These are phyloP conservation scores for Cryptococcus depauperatus DNA, from an alignment of 1,284 basidiomycete genomes.

Conservation along the genomic window DNA sequence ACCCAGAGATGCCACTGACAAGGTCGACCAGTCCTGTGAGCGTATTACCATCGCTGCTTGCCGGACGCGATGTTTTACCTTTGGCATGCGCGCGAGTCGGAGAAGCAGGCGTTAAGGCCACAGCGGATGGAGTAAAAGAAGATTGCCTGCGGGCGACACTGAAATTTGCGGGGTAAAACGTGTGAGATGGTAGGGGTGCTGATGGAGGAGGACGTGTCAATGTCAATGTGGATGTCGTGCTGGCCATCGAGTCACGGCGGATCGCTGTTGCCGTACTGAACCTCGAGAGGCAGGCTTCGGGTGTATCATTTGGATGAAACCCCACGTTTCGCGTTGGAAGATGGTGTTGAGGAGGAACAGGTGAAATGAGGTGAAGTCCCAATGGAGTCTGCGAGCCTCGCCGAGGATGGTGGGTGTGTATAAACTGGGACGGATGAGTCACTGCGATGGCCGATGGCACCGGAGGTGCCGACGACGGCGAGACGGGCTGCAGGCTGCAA, in stretches of 20 bases:
- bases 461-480: conserved; percentile 40
- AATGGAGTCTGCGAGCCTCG: conserved; percentile 42
- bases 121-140: conserved; percentile 32
- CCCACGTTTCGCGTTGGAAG: conserved; percentile 25
- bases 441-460: conserved; percentile 35
- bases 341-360: conserved; percentile 30
- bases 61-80: conserved; percentile 21
- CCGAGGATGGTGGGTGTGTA: conserved; percentile 45
- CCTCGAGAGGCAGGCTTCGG: not conserved
- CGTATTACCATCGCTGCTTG: conserved; percentile 17
- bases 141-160: conserved; percentile 22
- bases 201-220: conserved; percentile 21
- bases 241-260: conserved; percentile 24
- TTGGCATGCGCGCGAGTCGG: conserved; percentile 28
- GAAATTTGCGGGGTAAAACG: conserved; percentile 12
- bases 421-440: conserved; percentile 42
- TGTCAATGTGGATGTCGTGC: conserved; percentile 35
- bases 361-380: conserved; percentile 43
- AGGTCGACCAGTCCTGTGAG: not conserved
- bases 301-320: conserved; percentile 14
- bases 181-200: conserved; percentile 5
- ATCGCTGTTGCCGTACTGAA: conserved; percentile 1
- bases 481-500: conserved; percentile 11
- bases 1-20: not conserved
- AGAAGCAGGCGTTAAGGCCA: conserved; percentile 29